phyloP scores from a whole-genome alignment of 2,329 filamentous ascomycete species.

The Penicillium paneum region DNA sequence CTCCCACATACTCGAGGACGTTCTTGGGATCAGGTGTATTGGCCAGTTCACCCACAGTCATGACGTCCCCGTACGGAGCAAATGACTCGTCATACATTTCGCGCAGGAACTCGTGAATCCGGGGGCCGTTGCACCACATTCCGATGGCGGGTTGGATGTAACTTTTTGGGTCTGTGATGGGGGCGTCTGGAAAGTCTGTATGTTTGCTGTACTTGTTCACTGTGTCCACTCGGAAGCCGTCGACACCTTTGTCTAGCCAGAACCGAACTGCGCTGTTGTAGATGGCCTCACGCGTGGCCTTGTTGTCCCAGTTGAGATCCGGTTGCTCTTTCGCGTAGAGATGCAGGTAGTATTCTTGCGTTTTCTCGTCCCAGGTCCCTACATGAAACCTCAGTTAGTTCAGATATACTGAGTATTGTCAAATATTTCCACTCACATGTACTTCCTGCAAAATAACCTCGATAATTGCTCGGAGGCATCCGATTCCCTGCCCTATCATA shows the following conservation, averaged over 20 bases:
- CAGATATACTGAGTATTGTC: not conserved
- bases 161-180: slow-evolving; percentile 49
- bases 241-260: slow-evolving; percentile 68
- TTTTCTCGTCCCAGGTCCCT: slow-evolving; percentile 63
- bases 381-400: not conserved
- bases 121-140: slow-evolving; percentile 66
- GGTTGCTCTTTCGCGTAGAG: slow-evolving; percentile 71
- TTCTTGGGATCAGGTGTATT: slow-evolving; percentile 57
- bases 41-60: slow-evolving; percentile 69
- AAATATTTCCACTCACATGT: slow-evolving; percentile 46
- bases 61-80: slow-evolving; percentile 54
- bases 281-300: slow-evolving; percentile 60
- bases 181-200: slow-evolving; percentile 54
- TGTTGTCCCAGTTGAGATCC: slow-evolving; percentile 75
- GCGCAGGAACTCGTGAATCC: slow-evolving; percentile 65
- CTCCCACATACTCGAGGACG: slow-evolving; percentile 59
- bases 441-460: slow-evolving; percentile 58
- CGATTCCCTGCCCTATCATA: slow-evolving; percentile 55
- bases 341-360: slow-evolving; percentile 69
- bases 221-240: slow-evolving; percentile 67
- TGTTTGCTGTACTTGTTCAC: slow-evolving; percentile 61
- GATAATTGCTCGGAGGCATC: slow-evolving; percentile 69
- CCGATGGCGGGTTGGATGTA: slow-evolving; percentile 51
- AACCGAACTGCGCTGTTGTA: slow-evolving; percentile 68
- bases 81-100: slow-evolving; percentile 64